phyloP scores from a whole-genome alignment of 768 basidiomycete species.

The Solioccasus polychromus region DNA sequence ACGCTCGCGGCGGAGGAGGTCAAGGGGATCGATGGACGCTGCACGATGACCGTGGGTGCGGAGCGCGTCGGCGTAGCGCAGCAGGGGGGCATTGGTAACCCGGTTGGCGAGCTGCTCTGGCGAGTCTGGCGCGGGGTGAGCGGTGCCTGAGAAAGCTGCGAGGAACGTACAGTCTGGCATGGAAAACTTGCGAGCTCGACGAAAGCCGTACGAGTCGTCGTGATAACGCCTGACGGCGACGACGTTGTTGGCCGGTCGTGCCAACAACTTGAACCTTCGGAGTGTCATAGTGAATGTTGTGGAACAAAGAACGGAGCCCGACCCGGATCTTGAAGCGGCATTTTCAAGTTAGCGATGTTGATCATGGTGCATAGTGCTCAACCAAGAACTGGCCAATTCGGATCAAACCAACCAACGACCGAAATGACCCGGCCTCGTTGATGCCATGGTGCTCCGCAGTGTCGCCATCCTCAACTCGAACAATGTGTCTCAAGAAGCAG shows the following conservation, averaged over 20 bases:
- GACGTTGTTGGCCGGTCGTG: constrained; percentile 12
- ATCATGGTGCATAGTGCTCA: no score
- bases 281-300: no score
- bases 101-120: constrained; percentile 65
- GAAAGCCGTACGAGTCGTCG: constrained; percentile 78
- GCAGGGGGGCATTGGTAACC: constrained; percentile 65
- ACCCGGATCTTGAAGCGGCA: constrained; percentile 15
- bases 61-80: constrained; percentile 88
- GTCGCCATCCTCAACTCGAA: neutral
- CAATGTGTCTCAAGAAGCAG: constrained; percentile 18
- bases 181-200: constrained; percentile 57
- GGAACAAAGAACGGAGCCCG: neutral
- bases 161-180: constrained; percentile 68
- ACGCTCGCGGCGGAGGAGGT: constrained; percentile 79
- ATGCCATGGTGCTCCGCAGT: no score
- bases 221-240: constrained; percentile 48
- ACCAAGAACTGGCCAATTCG: no score
- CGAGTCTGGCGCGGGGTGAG: constrained; percentile 46
- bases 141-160: neutral
- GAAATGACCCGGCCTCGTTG: no score
- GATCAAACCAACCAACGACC: no score
- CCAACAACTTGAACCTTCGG: no score
- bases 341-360: neutral
- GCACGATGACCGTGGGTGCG: constrained; percentile 85
- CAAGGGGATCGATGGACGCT: constrained; percentile 83